Percentiles rank a stretch among this genome's conserved stretches.
Evolutionary conservation across 805 yeast species (phyloP).

Genomic region (Starmerella riodocensis): DNA sequence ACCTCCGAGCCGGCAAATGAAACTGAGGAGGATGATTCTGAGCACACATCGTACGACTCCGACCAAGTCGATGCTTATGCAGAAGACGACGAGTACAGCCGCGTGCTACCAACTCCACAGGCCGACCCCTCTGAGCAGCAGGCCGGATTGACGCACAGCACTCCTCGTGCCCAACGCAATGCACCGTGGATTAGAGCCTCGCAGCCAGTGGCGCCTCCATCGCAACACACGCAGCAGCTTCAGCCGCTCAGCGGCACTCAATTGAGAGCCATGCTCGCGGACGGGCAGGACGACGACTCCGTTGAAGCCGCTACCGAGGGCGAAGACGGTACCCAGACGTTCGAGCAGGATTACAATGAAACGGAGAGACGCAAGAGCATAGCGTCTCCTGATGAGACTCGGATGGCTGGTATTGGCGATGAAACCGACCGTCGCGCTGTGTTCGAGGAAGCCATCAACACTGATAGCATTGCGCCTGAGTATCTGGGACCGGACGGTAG

Average conservation of each 20-base stretch:
- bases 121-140: not conserved
- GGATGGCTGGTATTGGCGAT: not conserved
- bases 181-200: not conserved
- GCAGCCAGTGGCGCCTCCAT: not conserved
- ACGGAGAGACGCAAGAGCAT: not conserved
- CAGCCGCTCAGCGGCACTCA: constrained; percentile 8
- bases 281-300: not conserved
- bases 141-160: constrained; percentile 3
- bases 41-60: constrained; percentile 10
- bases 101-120: constrained; percentile 9
- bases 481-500: too few relatives aligned
- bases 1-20: not conserved
- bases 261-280: constrained; percentile 5
- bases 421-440: too few relatives aligned
- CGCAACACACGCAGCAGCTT: constrained; percentile 11
- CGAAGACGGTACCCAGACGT: not conserved
- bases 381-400: not conserved
- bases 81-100: constrained; percentile 13
- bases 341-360: not conserved
- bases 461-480: not conserved
- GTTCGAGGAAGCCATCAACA: constrained; percentile 1
- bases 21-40: constrained; percentile 1
- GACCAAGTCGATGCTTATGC: constrained; percentile 9
- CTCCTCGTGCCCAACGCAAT: constrained; percentile 2
- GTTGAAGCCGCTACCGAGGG: not conserved